phyloP scores from a whole-genome alignment of 106 monocot genomes.

The Dendrobium nobile region DNA sequence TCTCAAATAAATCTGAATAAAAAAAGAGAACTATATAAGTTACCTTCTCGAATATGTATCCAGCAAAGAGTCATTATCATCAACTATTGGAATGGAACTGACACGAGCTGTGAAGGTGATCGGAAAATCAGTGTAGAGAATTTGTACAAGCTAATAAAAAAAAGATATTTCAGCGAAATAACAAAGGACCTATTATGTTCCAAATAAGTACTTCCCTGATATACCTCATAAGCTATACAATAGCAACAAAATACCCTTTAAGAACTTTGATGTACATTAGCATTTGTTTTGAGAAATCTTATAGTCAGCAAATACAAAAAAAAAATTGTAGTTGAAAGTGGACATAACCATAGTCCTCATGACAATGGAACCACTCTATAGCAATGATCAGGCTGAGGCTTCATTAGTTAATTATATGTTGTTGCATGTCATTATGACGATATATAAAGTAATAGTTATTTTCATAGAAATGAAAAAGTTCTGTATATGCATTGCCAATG shows the following conservation, averaged over 20 bases:
- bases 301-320: background rate
- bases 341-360: too few species aligned
- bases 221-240: background rate
- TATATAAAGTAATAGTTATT: too few species aligned
- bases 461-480: too few species aligned
- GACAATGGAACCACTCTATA: too few species aligned
- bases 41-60: constrained; percentile 95
- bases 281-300: background rate
- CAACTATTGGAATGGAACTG: constrained; percentile 92
- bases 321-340: background rate
- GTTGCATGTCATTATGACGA: too few species aligned
- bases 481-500: too few species aligned
- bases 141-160: background rate
- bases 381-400: too few species aligned
- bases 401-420: too few species aligned
- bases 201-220: background rate
- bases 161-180: background rate
- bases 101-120: constrained; percentile 58
- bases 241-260: background rate
- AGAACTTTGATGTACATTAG: background rate
- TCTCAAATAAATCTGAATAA: background rate
- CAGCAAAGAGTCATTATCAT: constrained; percentile 78
- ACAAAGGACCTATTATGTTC: background rate
- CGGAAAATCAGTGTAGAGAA: background rate
- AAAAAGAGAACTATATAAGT: background rate